Percentiles rank a stretch among this genome's conserved stretches.
These are phyloP conservation scores for Aureobasidium namibiae DNA, from an alignment of 2,329 filamentous ascomycete genomes.

Conservation along the genomic window DNA sequence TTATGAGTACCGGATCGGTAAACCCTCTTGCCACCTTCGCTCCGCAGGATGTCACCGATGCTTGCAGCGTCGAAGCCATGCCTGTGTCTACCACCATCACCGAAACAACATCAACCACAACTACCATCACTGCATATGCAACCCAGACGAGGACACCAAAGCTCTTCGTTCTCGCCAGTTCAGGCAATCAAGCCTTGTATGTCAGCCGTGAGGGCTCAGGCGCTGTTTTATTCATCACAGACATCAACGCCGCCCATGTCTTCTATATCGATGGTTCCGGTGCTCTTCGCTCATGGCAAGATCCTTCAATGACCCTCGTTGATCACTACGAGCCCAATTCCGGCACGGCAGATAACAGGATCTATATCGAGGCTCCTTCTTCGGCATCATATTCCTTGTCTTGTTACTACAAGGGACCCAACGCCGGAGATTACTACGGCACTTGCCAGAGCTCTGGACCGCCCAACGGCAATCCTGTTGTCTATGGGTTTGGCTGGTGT, in stretches of 20 bases:
- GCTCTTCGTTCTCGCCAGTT: neutral
- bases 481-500: neutral
- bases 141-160: neutral
- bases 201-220: neutral
- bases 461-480: neutral
- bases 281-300: neutral
- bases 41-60: neutral
- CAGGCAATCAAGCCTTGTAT: neutral
- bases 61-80: neutral
- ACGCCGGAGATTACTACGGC: neutral
- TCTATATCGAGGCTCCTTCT: neutral
- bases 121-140: neutral
- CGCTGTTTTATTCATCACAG: neutral
- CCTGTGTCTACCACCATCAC: neutral
- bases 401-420: neutral
- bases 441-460: neutral
- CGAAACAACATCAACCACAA: neutral
- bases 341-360: neutral
- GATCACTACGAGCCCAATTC: conserved; percentile 1
- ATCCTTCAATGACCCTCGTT: neutral
- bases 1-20: too few species aligned
- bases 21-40: neutral
- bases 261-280: neutral
- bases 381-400: neutral
- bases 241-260: neutral